phyloP scores from a whole-genome alignment of 805 yeast species.

The Tetrapisispora nanseiensis region DNA sequence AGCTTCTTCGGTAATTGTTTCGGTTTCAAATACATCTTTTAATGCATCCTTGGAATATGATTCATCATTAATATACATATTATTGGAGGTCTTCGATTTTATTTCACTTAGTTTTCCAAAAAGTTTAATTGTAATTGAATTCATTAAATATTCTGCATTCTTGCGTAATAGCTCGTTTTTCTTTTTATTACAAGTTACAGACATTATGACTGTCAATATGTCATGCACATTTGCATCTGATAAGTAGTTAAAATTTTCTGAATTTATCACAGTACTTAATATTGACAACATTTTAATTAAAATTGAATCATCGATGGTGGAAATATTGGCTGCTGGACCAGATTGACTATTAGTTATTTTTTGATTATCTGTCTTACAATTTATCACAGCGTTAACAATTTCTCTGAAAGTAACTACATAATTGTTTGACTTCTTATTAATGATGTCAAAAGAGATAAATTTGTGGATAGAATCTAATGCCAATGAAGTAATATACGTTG shows the following conservation, averaged over 20 bases:
- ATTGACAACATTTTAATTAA: slow-evolving; percentile 67
- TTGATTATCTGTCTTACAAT: slow-evolving; percentile 87
- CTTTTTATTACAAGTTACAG: slow-evolving; percentile 83
- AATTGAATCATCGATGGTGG: slow-evolving; percentile 64
- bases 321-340: neutral
- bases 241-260: slow-evolving; percentile 49
- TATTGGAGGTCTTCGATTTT: slow-evolving; percentile 34
- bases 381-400: slow-evolving; percentile 56
- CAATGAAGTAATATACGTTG: slow-evolving; percentile 72
- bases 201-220: slow-evolving; percentile 78
- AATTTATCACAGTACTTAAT: slow-evolving; percentile 53
- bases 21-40: slow-evolving; percentile 38
- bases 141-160: slow-evolving; percentile 76
- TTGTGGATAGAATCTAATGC: slow-evolving; percentile 68
- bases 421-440: slow-evolving; percentile 45
- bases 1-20: no score
- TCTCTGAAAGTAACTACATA: slow-evolving; percentile 46
- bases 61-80: slow-evolving; percentile 38
- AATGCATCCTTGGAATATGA: slow-evolving; percentile 40
- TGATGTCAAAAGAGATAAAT: slow-evolving; percentile 56
- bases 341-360: slow-evolving; percentile 79
- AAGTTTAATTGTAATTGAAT: slow-evolving; percentile 54
- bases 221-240: slow-evolving; percentile 77
- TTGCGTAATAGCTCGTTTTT: slow-evolving; percentile 79
- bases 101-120: slow-evolving; percentile 51